Percentiles rank a stretch among this genome's conserved stretches.
These are phyloP conservation scores for Citrullus amarus DNA, from an alignment of 306 rosid genomes.

Conservation along the genomic window DNA sequence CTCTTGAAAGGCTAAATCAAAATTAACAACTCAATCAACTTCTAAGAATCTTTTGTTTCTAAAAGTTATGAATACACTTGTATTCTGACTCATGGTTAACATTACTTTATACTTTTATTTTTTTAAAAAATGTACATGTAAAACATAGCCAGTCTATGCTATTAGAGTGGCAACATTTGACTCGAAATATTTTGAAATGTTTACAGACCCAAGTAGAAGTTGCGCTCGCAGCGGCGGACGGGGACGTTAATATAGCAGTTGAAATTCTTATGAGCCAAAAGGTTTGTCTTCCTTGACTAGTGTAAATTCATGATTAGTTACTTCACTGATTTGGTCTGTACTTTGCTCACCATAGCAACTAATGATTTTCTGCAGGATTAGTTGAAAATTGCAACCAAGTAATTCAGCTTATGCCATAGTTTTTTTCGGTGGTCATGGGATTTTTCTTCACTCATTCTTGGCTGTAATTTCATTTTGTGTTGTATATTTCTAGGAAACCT, in stretches of 20 bases:
- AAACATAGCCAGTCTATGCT: neutral
- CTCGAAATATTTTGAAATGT: slow-evolving; percentile 7
- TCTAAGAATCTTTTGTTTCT: neutral
- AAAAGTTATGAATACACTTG: neutral
- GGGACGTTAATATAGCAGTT: slow-evolving; percentile 77
- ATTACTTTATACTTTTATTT: neutral
- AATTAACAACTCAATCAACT: neutral
- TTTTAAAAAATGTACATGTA: neutral
- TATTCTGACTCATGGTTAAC: neutral
- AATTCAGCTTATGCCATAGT: neutral
- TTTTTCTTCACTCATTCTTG: neutral
- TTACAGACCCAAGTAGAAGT: slow-evolving; percentile 97
- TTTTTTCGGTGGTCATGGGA: neutral
- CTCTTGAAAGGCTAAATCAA: neutral
- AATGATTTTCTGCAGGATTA: neutral
- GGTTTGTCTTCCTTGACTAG: slow-evolving; percentile 27
- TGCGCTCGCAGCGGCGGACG: slow-evolving; percentile 95
- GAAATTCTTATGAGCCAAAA: slow-evolving; percentile 97
- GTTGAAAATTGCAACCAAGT: neutral
- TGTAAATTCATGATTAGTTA: neutral
- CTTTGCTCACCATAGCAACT: neutral
- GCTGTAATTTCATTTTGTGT: neutral
- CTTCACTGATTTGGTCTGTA: neutral
- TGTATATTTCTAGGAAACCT: neutral
- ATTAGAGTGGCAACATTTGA: neutral